Evolutionary conservation across 257 asterid species (phyloP), one percentile per base, ranked within the genome.

Genomic region (Ilex asprella): DNA sequence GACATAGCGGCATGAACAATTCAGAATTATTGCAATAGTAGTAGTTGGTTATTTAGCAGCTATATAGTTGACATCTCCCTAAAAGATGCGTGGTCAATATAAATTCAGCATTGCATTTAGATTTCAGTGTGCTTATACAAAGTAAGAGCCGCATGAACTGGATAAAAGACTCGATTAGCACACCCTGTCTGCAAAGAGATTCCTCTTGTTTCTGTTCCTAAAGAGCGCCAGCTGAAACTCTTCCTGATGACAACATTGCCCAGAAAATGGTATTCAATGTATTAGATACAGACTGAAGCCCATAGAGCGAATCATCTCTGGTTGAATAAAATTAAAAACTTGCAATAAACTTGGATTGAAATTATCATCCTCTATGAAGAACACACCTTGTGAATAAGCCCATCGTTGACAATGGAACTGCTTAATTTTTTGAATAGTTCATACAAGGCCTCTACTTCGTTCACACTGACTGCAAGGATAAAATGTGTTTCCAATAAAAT

Each of bases 221-320:
- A 92, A 88, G 64, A 92, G 87, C 15, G 98, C 97, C 46, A 92
- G 77, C 82, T 89, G 96, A 76, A 92, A 86, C 60, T 92, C 98
- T 80, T 88, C 98, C 98, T 92, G 82, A 57, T 32, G 68, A 79
- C 10, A 52, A 30, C 41, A 59, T 74, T 30, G 44, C 68, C 73
- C 13, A 31, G 52, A 56, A 49, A 9, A 47, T 47, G 29, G 35
- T 15, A 31, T 35, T 35, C 8, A 35, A 0, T 35, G 8, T 35
- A 8, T 35, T 3, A 8, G 41, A 35, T 35, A 3, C 41, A 35
- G 5, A 4, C 41, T 35, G 41, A 35, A 35, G 7, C 41, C 7
- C 41, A 35, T 35, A 35, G 41, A 35, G 41, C 0, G 8, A 35
- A 4, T 35, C 41, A 8, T 35, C 41, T 35, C 7, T 35, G 41